Evolutionary conservation across 345 rosid genomes (phyloP).

Genomic region (Sonneratia alba): DNA sequence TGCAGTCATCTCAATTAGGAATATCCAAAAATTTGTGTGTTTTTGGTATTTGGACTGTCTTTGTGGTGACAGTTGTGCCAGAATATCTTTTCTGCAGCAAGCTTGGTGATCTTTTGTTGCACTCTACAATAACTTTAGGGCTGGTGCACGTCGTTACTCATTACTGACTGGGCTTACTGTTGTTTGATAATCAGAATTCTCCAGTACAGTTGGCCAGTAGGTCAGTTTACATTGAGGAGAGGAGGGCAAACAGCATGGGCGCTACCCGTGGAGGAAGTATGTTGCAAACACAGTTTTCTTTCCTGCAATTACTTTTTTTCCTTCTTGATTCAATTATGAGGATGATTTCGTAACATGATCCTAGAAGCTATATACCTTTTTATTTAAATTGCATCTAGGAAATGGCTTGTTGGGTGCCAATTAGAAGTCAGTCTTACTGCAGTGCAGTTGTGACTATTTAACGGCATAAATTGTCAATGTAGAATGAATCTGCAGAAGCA

Average conservation of each 20-base stretch:
- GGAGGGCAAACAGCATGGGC: conserved; percentile 76
- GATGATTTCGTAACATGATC: too few species aligned
- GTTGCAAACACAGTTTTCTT: conserved; percentile 9
- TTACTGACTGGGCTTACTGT: background rate
- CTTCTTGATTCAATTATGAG: too few species aligned
- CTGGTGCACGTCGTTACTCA: background rate
- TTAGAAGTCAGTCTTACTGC: background rate
- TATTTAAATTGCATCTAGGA: background rate
- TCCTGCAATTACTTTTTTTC: background rate
- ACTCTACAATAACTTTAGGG: background rate
- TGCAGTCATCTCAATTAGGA: background rate
- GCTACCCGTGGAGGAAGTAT: conserved; percentile 79
- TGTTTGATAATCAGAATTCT: conserved; percentile 46
- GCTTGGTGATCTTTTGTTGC: background rate
- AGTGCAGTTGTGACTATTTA: too few species aligned
- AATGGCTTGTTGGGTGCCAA: background rate
- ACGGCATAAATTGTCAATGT: too few species aligned
- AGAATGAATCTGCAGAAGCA: too few species aligned
- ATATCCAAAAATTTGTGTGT: background rate
- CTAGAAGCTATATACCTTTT: too few species aligned
- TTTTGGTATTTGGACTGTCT: background rate
- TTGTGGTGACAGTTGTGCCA: background rate
- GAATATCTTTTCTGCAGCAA: background rate
- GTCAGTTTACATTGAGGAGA: conserved; percentile 81
- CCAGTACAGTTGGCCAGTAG: conserved; percentile 86